Base-by-base conservation (phyloP, 768 basidiomycete species). In the Gloeostereum incarnatum region DNA sequence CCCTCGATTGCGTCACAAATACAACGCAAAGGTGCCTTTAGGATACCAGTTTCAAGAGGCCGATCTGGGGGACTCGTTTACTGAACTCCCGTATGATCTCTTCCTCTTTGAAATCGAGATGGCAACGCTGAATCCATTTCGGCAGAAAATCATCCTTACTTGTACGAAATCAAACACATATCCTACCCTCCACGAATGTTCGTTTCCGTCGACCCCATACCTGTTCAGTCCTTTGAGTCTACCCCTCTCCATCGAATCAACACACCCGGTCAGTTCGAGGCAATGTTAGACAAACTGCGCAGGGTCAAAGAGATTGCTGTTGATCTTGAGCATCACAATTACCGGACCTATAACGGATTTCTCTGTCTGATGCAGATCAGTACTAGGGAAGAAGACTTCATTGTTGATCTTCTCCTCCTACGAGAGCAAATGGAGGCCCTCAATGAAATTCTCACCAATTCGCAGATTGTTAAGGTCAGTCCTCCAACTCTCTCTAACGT, bases 281-380 rank as follows among this genome's bases (percentile, higher is more conserved):
- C 50, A 22, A 79, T 96, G 74, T 63, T 93, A 3, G 69, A 68
- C 9, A 69, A 73, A 40, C 68, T 98, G n/a, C 71, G 71, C 19
- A 52, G 55, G 4, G 71, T 68, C n/a, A 60, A 59, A 18, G 92
- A 94, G 56, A 78, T 98, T 38, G 94, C 96, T 0, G 71, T 99
- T 18, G 96, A 99, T 59, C 63, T 99, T 20, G 94, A 99, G 60
- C 86, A 97, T 53, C 92, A 98, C 65, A 82, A 75, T 44, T 87
- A 84, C 49, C 72, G 92, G 25, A 78, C 82, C 3, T 97, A 84
- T 54, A 57, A 59, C 8, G 94, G 96, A 2, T 90, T 97, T 50
- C 69, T 96, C 18, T 96, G 92, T 52, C 62, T 99, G 39, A 94
- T 97, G 79, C 91, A 94, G 56, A 71, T 93, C 43, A 86, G 85